These are phyloP conservation scores for Neofusicoccum sp. DNA, from an alignment of 2,329 filamentous ascomycete species.

Conservation along the genomic window DNA sequence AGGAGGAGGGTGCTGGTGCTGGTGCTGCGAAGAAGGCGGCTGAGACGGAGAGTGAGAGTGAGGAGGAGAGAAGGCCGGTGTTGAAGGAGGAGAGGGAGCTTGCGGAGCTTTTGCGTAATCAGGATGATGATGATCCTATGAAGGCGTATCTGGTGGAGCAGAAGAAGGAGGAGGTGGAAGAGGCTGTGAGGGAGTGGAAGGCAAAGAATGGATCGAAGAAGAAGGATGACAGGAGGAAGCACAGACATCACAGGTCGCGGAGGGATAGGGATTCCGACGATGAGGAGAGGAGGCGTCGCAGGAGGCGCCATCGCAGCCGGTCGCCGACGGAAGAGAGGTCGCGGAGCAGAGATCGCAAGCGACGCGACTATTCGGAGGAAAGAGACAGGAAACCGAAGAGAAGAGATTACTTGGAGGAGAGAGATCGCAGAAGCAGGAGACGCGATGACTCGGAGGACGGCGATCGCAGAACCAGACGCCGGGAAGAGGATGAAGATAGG, in stretches of 20 bases:
- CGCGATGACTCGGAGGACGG: background rate
- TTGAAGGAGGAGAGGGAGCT: conserved; percentile 83
- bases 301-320: conserved; percentile 7
- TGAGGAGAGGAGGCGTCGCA: background rate
- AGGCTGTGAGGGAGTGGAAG: conserved; percentile 62
- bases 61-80: conserved; percentile 59
- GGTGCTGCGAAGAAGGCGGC: conserved; percentile 55
- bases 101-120: conserved; percentile 70
- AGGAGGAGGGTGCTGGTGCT: conserved; percentile 63
- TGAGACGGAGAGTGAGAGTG: conserved; percentile 40
- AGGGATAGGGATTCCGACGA: conserved; percentile 8
- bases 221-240: conserved; percentile 13
- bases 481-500: background rate
- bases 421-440: background rate
- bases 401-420: background rate
- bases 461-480: background rate
- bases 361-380: background rate
- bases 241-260: conserved; percentile 14
- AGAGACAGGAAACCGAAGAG: background rate
- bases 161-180: conserved; percentile 85
- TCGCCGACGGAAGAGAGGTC: conserved; percentile 12
- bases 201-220: conserved; percentile 42
- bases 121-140: conserved; percentile 98
- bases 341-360: conserved; percentile 7
- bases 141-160: conserved; percentile 86